Base-by-base conservation (phyloP, 2,329 filamentous ascomycete genomes). In the Aspergillus eucalypticola region DNA sequence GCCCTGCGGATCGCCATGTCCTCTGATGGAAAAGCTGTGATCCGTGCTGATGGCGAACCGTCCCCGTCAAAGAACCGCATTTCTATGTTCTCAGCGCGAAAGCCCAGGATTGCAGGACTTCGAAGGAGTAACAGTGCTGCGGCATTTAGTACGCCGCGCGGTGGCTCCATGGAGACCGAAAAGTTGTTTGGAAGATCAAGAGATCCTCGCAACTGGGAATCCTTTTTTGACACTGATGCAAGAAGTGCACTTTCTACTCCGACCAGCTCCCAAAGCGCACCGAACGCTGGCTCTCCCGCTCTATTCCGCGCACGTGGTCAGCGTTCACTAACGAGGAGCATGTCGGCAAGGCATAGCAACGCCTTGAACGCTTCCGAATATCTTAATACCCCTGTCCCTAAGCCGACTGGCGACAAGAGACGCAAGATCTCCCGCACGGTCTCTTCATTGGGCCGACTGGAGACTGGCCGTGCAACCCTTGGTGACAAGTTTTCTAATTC, bases 151-250 rank as follows among this genome's bases (percentile, higher is more conserved):
- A 87, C 84, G 4, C 78, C 87, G n/a, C 82, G 83, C 8, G 53
- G 39, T 23, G 82, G 84, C 53, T 83, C 85, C 60, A 83, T 83
- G 71, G 73, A 65, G 48, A 70, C 68, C 58, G 72, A 77, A 41
- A 78, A 88, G 17, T 78, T 80, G 35, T 87, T 88, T 58, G 91
- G 91, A 57, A 86, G 94, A 59, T 96, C 93, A 59, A 88, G 91
- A 57, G 91, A 97, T 74, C 91, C 92, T 17, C 88, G 92, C 54
- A 90, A 90, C 6, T 97, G 94, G 94, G 91, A 96, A 71, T 92
- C 92, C 59, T 93, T 90, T 78, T 94, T 91, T 69, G 91, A 96
- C 71, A 88, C 88, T 7, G 90, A 95, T 66, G 82, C 85, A 54
- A 88, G 90, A 46, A 91, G 92, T 69, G 90, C 92, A 66, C 79